A percentile compares a stretch with the other conserved stretches of the same genome.
phyloP scores from a whole-genome alignment of 805 yeast genomes.

The Starmerella roubikii region DNA sequence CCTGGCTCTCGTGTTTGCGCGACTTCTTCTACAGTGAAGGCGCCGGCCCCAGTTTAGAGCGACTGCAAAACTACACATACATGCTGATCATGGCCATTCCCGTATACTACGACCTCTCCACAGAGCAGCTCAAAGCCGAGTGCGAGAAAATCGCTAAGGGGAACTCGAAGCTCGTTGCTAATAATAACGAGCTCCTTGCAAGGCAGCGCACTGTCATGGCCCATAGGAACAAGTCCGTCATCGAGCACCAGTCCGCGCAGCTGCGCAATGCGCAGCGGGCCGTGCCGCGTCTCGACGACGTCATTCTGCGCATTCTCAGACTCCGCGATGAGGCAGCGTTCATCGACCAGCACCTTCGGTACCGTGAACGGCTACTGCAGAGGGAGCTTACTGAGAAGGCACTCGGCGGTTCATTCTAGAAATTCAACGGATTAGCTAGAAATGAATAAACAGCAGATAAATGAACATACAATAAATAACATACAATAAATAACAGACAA shows the following conservation, averaged over 20 bases:
- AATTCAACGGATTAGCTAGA: too few species aligned
- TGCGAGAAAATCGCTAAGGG: constrained; percentile 44
- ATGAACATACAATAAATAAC: background rate
- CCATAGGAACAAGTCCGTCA: constrained; percentile 48
- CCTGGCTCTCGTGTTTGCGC: constrained; percentile 56
- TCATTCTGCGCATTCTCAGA: constrained; percentile 56
- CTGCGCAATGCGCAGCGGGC: constrained; percentile 34
- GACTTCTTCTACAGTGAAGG: constrained; percentile 74
- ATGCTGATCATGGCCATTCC: constrained; percentile 53
- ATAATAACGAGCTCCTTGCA: constrained; percentile 35
- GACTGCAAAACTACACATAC: constrained; percentile 47
- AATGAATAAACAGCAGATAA: too few species aligned
- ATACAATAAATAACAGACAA: background rate
- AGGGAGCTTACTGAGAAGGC: constrained; percentile 40
- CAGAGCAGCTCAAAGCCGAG: constrained; percentile 38
- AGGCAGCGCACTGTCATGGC: constrained; percentile 58
- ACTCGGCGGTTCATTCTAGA: constrained; percentile 14
- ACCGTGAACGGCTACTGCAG: constrained; percentile 45
- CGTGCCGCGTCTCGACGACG: constrained; percentile 44
- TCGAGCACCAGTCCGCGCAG: constrained; percentile 36
- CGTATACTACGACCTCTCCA: constrained; percentile 44
- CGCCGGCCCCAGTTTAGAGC: constrained; percentile 60
- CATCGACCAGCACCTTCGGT: constrained; percentile 46
- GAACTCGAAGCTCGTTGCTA: constrained; percentile 36
- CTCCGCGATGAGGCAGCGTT: constrained; percentile 48